phyloP scores from a whole-genome alignment of 306 rosid genomes.

The Vachellia collinsii region DNA sequence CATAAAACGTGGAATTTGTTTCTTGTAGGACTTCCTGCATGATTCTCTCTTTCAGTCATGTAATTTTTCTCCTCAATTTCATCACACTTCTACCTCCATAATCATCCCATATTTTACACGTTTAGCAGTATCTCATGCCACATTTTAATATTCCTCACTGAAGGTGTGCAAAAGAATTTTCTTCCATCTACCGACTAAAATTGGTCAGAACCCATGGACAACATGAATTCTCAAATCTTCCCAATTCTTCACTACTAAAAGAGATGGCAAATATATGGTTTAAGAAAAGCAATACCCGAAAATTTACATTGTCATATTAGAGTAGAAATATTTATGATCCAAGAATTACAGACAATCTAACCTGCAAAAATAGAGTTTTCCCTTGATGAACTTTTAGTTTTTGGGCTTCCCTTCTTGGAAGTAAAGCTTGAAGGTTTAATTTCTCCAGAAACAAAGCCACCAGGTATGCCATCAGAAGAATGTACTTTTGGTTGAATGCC shows the following conservation, averaged over 20 bases:
- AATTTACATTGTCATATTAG: constrained; percentile 1
- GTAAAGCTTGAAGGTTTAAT: constrained; percentile 59
- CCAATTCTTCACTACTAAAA: background rate
- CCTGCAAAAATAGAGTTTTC: constrained; percentile 89
- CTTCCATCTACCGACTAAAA: constrained; percentile 19
- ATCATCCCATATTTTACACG: constrained; percentile 5
- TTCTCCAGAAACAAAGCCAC: constrained; percentile 74
- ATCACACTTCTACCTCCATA: constrained; percentile 23
- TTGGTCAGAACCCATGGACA: constrained; percentile 18
- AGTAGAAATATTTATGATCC: constrained; percentile 18
- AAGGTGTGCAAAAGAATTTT: background rate
- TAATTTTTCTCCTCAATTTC: constrained; percentile 24
- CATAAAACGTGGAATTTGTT: background rate
- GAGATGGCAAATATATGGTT: constrained; percentile 19
- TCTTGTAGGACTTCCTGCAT: constrained; percentile 14
- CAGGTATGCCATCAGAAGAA: constrained; percentile 66
- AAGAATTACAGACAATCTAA: constrained; percentile 52
- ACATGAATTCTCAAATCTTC: constrained; percentile 15
- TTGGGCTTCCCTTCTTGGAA: constrained; percentile 90
- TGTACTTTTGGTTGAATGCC: constrained; percentile 84
- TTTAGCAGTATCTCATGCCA: constrained; percentile 4
- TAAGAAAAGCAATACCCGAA: background rate
- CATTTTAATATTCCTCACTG: background rate
- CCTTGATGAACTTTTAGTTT: constrained; percentile 80
- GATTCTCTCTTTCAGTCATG: constrained; percentile 22